Evolutionary conservation across 2,329 filamentous ascomycete genomes (phyloP), one percentile per base, ranked within the genome.

Genomic region (Didymellaceae sp.): DNA sequence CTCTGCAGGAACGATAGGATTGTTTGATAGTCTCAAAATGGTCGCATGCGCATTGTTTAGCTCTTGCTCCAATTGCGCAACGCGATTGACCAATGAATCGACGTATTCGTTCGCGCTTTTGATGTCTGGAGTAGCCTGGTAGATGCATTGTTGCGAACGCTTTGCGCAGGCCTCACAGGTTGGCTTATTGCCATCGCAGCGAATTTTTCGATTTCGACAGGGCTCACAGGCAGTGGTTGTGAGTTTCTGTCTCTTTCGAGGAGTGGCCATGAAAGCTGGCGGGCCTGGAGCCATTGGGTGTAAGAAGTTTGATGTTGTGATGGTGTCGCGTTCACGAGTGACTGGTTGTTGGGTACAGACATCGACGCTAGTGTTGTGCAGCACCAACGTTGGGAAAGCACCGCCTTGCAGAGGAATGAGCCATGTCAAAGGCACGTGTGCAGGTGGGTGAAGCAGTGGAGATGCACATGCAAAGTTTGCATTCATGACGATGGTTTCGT

Each of bases 181-280:
- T 18, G 50, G 50, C 25, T 53, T 53, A 28, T 38, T 34, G 22
- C 50, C 50, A 32, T 53, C 39, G 24, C 50, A 53, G 39, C 50
- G 44, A 40, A 47, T 47, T 17, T 49, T 53, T 6, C 50, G 50
- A 18, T 28, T 45, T 25, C 50, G 50, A 40, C 50, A 53, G 24
- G 31, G 44, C 25, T 53, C 50, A 28, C 50, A 53, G 5, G 50
- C 50, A n/a, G 43, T 50, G 2, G 46, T 44, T 5, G 46, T 50
- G 21, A 50, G 46, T 33, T 44, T 50, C 14, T 39, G 46, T 18
- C 39, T 37, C 17, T 50, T 50, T n/a, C 32, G 46, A 25, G 26
- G 39, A 26, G 17, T 39, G 5, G 10, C 21, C 17, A 33, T 13
- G 20, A n/a, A 17, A 20, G 31, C 4, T 5, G 16, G n/a, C 35